phyloP scores from a whole-genome alignment of 23 red algal species.

The Gracilaria domingensis region DNA sequence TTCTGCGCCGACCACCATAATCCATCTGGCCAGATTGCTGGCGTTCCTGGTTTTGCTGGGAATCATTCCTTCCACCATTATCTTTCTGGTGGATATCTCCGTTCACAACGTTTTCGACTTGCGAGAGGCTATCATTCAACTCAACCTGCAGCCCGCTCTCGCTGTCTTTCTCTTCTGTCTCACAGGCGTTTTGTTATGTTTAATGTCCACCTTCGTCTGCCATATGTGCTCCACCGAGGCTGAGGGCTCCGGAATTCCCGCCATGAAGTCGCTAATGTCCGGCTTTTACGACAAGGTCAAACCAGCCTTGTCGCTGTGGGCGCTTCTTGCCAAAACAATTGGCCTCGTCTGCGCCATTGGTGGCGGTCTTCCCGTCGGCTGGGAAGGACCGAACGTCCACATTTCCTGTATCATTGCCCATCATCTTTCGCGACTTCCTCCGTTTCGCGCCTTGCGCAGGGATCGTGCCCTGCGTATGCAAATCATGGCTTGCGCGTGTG shows the following conservation, averaged over 20 bases:
- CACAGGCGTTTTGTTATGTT: slow-evolving; percentile 81
- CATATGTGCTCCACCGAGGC: slow-evolving; percentile 84
- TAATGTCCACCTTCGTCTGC: slow-evolving; percentile 89
- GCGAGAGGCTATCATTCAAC: slow-evolving; percentile 64
- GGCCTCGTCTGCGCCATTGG: slow-evolving; percentile 97
- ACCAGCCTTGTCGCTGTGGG: slow-evolving; percentile 84
- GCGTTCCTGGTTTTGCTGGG: slow-evolving; percentile 88
- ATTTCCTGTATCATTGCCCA: slow-evolving; percentile 99
- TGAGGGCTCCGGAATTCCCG: slow-evolving; percentile 96
- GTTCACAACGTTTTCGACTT: slow-evolving; percentile 77
- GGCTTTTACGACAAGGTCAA: slow-evolving; percentile 98
- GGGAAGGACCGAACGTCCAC: slow-evolving; percentile 99
- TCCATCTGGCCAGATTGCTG: slow-evolving; percentile 68
- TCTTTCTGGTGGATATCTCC: slow-evolving; percentile 92
- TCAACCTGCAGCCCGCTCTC: background rate
- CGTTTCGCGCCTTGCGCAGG: slow-evolving; percentile 80
- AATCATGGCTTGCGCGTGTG: slow-evolving; percentile 97
- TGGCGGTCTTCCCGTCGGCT: slow-evolving; percentile 97
- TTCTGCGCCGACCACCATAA: slow-evolving; percentile 38
- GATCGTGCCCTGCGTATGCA: slow-evolving; percentile 95
- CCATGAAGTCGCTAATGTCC: slow-evolving; percentile 99
- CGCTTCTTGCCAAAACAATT: slow-evolving; percentile 89
- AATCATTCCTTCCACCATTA: slow-evolving; percentile 90
- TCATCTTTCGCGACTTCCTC: slow-evolving; percentile 92
- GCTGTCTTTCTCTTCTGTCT: slow-evolving; percentile 79